Evolutionary conservation across 2,329 filamentous ascomycete species (phyloP), one percentile per base, ranked within the genome.

Genomic region (Cladobotryum protrusum): DNA sequence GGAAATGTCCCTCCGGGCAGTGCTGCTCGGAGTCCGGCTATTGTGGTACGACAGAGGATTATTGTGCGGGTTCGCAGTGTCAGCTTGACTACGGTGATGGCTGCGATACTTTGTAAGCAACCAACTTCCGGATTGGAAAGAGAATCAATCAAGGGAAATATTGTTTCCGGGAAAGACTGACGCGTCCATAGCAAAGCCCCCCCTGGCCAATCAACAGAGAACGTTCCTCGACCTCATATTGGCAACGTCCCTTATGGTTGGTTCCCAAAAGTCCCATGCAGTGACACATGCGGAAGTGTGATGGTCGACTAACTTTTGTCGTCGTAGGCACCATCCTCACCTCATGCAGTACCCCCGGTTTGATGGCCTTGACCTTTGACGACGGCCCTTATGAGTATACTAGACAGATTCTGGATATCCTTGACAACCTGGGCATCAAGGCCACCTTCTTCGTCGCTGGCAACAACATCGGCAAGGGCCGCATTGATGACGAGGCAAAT

Each of bases 301-400:
- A 8, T 29, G 24, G 24, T n/a, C n/a, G n/a, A 8, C 37, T 40
- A 17, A 40, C n/a, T 12, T 15, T 8, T 37, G 7, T 6, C 37
- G 12, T 13, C 7, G 19, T 39, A 69, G 67, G 67, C 34, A 58
- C 55, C 34, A 52, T 59, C 48, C 67, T 72, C 53, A 73, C 61
- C 1, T 63, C 57, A 11, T 71, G 69, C 54, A 64, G 57, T 1
- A 52, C 52, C 12, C 63, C 66, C 1, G 68, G 65, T 18, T 61
- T 63, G 48, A 61, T 73, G 35, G 73, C 74, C 1, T 61, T 77
- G 20, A 75, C 72, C 1, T 75, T 70, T 55, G 74, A 76, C 53
- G 74, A 77, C 46, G 73, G 73, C 0, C 74, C 74, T 0, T 71
- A 63, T 50, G 48, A 54, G 3, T 75, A 67, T 56, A 78, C 75